phyloP scores from a whole-genome alignment of 2,329 filamentous ascomycete species.

The Cadophora malorum region DNA sequence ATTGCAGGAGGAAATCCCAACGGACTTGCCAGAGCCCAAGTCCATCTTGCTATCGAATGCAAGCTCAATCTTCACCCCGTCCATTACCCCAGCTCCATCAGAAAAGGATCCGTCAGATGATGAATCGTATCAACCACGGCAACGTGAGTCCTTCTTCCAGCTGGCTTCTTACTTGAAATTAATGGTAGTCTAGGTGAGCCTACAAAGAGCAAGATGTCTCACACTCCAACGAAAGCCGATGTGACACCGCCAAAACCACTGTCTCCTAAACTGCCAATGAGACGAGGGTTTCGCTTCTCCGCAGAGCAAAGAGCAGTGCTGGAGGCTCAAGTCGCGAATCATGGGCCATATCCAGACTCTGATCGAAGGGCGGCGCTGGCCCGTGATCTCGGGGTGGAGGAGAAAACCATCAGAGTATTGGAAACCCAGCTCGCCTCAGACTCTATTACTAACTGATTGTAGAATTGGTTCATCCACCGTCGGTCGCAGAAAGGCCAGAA shows the following conservation, averaged over 20 bases:
- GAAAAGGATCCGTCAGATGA: slow-evolving; percentile 15
- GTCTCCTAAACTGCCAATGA: slow-evolving; percentile 17
- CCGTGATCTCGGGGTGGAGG: slow-evolving; percentile 19
- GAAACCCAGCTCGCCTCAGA: background rate
- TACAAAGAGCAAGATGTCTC: slow-evolving; percentile 15
- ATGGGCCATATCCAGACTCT: slow-evolving; percentile 18
- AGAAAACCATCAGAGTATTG: slow-evolving; percentile 24
- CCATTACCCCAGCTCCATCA: slow-evolving; percentile 12
- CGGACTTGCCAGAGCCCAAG: background rate
- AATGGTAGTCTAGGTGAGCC: background rate
- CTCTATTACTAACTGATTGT: background rate
- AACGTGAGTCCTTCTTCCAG: slow-evolving; percentile 1
- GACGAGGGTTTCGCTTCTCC: slow-evolving; percentile 19
- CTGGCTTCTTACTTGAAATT: background rate
- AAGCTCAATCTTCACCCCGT: slow-evolving; percentile 7
- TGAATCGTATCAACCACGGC: slow-evolving; percentile 8
- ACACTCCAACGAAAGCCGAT: slow-evolving; percentile 3
- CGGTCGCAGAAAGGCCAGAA: slow-evolving; percentile 16
- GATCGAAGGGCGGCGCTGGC: slow-evolving; percentile 22
- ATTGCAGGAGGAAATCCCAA: background rate
- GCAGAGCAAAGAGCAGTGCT: slow-evolving; percentile 20
- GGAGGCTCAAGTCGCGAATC: slow-evolving; percentile 21
- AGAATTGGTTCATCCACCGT: slow-evolving; percentile 28
- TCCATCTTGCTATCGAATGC: slow-evolving; percentile 7
- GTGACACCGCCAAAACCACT: background rate